Conservation (phyloP, 2,329 filamentous ascomycete species). For the Leptographium procerum region DNA sequence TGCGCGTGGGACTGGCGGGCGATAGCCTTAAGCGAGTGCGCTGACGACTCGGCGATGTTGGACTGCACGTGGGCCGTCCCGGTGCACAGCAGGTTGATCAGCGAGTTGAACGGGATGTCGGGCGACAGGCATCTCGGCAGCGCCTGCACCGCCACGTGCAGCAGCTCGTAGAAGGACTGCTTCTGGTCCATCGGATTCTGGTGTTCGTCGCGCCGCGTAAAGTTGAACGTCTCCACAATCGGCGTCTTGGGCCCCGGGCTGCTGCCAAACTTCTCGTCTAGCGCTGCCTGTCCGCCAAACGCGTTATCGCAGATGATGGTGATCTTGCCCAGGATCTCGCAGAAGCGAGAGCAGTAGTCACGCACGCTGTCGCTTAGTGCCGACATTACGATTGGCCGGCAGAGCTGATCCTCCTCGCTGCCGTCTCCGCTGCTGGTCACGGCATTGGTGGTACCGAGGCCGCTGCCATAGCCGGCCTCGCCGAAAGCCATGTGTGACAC, state of each 20-base stretch:
- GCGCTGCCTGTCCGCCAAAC: constrained; percentile 86
- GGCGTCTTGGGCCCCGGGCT: constrained; percentile 85
- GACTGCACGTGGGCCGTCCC: constrained; percentile 91
- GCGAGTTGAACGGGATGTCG: constrained; percentile 81
- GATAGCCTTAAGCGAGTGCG: constrained; percentile 88
- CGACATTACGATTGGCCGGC: constrained; percentile 49
- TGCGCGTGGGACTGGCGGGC: constrained; percentile 87
- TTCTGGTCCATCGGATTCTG: constrained; percentile 66
- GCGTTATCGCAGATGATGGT: constrained; percentile 94
- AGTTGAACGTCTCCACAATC: constrained; percentile 87
- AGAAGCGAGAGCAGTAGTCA: constrained; percentile 83
- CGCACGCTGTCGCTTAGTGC: constrained; percentile 64
- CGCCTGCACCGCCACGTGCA: constrained; percentile 92
- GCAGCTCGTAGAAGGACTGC: constrained; percentile 87
- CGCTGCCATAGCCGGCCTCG: constrained; percentile 4
- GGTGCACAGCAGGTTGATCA: constrained; percentile 91
- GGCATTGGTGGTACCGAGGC: background rate
- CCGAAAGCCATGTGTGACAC: no score
- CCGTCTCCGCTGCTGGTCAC: background rate
- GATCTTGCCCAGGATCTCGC: constrained; percentile 89
- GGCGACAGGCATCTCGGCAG: constrained; percentile 85
- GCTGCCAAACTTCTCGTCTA: constrained; percentile 88
- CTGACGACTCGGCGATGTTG: constrained; percentile 85
- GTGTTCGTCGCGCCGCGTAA: constrained; percentile 71
- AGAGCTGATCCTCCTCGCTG: constrained; percentile 51